These are phyloP conservation scores for Gnaphalium uliginosum DNA, from an alignment of 129 eudicot genomes.

Conservation along the genomic window DNA sequence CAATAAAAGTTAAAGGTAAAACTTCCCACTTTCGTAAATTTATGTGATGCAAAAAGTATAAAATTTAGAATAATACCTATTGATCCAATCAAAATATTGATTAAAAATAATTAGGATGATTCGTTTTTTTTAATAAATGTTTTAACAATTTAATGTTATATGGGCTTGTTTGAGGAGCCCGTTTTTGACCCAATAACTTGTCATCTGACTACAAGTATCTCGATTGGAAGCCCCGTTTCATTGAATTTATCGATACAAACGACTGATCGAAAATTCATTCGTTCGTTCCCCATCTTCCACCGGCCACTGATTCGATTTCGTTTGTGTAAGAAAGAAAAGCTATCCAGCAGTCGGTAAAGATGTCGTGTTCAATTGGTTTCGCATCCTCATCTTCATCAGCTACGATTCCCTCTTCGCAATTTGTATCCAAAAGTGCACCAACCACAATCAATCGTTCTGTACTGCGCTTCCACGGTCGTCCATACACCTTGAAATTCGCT, in stretches of 20 bases:
- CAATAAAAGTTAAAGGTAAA: too few species aligned
- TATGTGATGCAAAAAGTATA: too few species aligned
- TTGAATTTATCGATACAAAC: slow-evolving; percentile 19
- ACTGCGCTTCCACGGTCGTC: slow-evolving; percentile 23
- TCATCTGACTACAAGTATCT: not conserved
- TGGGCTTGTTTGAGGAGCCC: slow-evolving; percentile 9
- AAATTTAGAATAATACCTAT: too few species aligned
- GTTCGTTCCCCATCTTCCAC: slow-evolving; percentile 5
- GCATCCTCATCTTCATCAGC: not conserved
- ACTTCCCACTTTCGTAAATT: too few species aligned
- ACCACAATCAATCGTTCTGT: slow-evolving; percentile 23
- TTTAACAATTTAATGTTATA: too few species aligned
- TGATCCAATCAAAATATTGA: too few species aligned
- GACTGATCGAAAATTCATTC: slow-evolving; percentile 21
- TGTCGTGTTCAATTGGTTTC: slow-evolving; percentile 27
- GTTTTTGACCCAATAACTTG: slow-evolving; percentile 2
- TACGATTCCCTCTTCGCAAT: slow-evolving; percentile 13
- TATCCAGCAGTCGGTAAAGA: slow-evolving; percentile 1
- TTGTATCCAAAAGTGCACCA: not conserved
- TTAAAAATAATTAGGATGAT: too few species aligned
- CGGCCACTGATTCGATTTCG: slow-evolving; percentile 7
- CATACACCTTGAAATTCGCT: slow-evolving; percentile 15
- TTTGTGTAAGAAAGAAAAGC: not conserved
- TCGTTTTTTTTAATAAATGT: too few species aligned
- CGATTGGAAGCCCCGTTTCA: not conserved